A percentile compares a stretch with the other conserved stretches of the same genome.
Conservation (phyloP, 495 filamentous ascomycete genomes). For the Bathelium albidoporum region DNA sequence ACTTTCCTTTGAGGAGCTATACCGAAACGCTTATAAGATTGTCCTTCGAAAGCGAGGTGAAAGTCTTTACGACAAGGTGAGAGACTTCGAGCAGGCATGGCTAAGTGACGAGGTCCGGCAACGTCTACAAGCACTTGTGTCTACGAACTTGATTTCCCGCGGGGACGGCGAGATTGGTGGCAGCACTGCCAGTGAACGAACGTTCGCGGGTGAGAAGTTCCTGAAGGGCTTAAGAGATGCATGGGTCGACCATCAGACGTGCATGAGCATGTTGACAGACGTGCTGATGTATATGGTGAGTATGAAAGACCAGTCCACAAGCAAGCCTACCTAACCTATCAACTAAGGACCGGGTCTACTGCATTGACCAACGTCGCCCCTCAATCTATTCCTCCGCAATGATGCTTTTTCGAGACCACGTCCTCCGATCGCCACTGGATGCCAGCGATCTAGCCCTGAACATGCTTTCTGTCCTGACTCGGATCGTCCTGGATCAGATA, state of each 20-base stretch:
- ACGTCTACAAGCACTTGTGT: conserved; percentile 50
- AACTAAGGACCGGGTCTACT: conserved; percentile 63
- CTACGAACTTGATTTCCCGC: conserved; percentile 40
- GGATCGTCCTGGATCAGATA: conserved; percentile 81
- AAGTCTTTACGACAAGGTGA: conserved; percentile 70
- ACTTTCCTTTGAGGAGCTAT: conserved; percentile 90
- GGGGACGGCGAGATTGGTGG: conserved; percentile 16
- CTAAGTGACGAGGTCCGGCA: conserved; percentile 58
- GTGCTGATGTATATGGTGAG: conserved; percentile 94
- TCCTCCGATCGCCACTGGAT: conserved; percentile 46
- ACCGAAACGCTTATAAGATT: conserved; percentile 93
- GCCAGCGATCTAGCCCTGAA: conserved; percentile 35
- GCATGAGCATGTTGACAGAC: conserved; percentile 96
- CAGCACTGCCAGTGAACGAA: conserved; percentile 63
- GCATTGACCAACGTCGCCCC: conserved; percentile 56
- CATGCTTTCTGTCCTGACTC: conserved; percentile 62
- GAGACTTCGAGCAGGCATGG: conserved; percentile 69
- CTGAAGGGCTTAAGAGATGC: conserved; percentile 60
- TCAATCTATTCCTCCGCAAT: conserved; percentile 77
- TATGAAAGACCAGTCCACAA: not conserved
- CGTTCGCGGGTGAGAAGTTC: conserved; percentile 74
- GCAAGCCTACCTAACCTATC: not conserved
- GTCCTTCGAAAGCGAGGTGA: conserved; percentile 80
- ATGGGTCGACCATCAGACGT: conserved; percentile 82
- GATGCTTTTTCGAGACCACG: conserved; percentile 73